These are phyloP conservation scores for Piromyces sp. DNA, from an alignment of 192 early-diverging fungal species.

Conservation along the genomic window DNA sequence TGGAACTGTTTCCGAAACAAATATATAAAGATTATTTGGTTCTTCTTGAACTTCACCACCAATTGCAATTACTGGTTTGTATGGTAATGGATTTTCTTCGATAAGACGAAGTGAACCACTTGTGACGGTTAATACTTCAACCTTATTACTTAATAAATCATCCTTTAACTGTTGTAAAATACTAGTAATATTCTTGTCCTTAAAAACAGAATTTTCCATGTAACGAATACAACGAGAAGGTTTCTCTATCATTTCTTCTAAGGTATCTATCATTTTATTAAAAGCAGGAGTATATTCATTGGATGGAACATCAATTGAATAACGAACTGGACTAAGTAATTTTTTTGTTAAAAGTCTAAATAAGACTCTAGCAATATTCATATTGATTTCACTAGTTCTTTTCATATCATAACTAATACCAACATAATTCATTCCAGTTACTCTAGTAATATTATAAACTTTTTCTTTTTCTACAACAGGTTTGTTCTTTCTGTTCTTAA, in stretches of 20 bases:
- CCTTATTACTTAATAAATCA: neutral
- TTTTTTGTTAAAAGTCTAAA: neutral
- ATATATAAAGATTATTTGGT: neutral
- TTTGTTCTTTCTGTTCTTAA: neutral
- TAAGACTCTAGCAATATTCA: neutral
- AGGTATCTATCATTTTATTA: neutral
- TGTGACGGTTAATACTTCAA: neutral
- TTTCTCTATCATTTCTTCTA: neutral
- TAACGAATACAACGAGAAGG: neutral
- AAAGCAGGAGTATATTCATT: neutral
- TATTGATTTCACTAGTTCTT: neutral
- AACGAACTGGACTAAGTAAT: neutral
- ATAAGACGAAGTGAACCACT: neutral
- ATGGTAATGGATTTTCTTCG: neutral
- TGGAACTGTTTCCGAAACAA: neutral
- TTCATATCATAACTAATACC: neutral
- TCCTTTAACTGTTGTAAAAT: neutral
- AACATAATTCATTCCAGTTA: neutral
- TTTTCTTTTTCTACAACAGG: neutral
- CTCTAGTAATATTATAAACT: neutral
- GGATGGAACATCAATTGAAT: neutral
- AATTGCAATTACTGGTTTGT: neutral
- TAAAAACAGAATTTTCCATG: neutral
- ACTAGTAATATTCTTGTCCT: neutral
- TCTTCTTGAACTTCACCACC: neutral